Evolutionary conservation across 495 filamentous ascomycete species (phyloP).

Genomic region (Halenospora varia): DNA sequence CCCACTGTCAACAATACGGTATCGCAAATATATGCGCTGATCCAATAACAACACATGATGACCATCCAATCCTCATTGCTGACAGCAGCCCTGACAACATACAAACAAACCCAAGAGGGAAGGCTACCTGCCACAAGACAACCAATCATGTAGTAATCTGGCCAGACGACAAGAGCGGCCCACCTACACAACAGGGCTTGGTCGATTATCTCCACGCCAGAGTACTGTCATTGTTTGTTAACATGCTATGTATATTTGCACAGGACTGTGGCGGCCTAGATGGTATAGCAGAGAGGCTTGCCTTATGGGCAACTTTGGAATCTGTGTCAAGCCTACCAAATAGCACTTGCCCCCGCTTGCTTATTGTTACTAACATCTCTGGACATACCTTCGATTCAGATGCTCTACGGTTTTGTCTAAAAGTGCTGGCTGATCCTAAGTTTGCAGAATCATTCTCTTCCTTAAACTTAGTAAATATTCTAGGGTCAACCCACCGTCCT

Average conservation of each 20-base stretch:
- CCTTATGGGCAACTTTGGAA: slow-evolving; percentile 7
- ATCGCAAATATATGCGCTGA: slow-evolving; percentile 13
- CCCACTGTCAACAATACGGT: slow-evolving; percentile 5
- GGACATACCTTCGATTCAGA: slow-evolving; percentile 5
- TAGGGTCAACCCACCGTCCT: not conserved
- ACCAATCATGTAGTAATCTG: slow-evolving; percentile 6
- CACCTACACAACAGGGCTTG: slow-evolving; percentile 3
- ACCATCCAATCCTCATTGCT: slow-evolving; percentile 15
- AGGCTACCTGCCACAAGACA: slow-evolving; percentile 14
- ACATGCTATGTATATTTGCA: slow-evolving; percentile 16
- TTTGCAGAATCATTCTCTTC: slow-evolving; percentile 14
- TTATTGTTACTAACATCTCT: slow-evolving; percentile 9
- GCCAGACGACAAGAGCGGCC: slow-evolving; percentile 4
- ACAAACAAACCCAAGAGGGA: slow-evolving; percentile 2
- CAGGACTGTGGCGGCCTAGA: slow-evolving; percentile 13
- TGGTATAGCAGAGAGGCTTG: slow-evolving; percentile 6
- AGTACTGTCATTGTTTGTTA: slow-evolving; percentile 8
- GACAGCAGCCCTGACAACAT: slow-evolving; percentile 7
- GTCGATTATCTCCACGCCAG: slow-evolving; percentile 6
- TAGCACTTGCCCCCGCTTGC: slow-evolving; percentile 7
- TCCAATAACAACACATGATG: slow-evolving; percentile 5
- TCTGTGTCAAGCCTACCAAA: slow-evolving; percentile 14
- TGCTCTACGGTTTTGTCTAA: slow-evolving; percentile 4
- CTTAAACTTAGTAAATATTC: slow-evolving; percentile 13
- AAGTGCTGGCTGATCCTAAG: slow-evolving; percentile 2